Evolutionary conservation across 2,329 filamentous ascomycete genomes (phyloP).

Genomic region (Penicillium sp.): DNA sequence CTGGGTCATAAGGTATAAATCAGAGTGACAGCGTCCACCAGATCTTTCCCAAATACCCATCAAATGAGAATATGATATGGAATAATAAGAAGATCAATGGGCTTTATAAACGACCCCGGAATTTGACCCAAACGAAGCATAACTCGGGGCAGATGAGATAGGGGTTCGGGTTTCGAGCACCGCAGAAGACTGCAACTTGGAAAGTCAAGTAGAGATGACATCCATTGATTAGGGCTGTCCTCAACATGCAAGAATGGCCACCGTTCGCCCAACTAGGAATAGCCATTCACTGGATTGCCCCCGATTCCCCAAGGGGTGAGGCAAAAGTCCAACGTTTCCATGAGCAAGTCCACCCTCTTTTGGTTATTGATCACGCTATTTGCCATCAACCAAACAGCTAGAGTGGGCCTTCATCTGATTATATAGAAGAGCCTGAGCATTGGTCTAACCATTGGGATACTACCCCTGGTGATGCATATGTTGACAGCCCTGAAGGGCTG

Average conservation of each 20-base stretch:
- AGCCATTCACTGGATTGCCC: slow-evolving; percentile 6
- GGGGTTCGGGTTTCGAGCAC: slow-evolving; percentile 4
- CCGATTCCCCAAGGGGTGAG: slow-evolving; percentile 11
- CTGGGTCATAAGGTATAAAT: background rate
- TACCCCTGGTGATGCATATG: slow-evolving; percentile 12
- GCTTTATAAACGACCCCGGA: slow-evolving; percentile 14
- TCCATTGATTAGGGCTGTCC: slow-evolving; percentile 5
- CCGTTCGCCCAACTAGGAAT: slow-evolving; percentile 6
- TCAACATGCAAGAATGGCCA: slow-evolving; percentile 18
- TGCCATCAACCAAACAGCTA: slow-evolving; percentile 16
- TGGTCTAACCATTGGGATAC: slow-evolving; percentile 11
- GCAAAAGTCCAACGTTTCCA: slow-evolving; percentile 18
- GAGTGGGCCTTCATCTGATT: slow-evolving; percentile 14
- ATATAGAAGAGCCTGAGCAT: slow-evolving; percentile 5
- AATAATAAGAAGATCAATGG: slow-evolving; percentile 7
- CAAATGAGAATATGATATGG: background rate
- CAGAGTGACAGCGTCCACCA: background rate
- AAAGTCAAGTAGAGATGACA: slow-evolving; percentile 17
- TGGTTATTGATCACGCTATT: slow-evolving; percentile 14
- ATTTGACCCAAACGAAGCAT: slow-evolving; percentile 11
- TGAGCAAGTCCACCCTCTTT: slow-evolving; percentile 3
- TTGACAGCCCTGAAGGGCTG: slow-evolving; percentile 1
- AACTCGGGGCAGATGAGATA: background rate
- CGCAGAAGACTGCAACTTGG: slow-evolving; percentile 1
- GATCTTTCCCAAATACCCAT: background rate